Percentiles rank a stretch among this genome's conserved stretches.
These are phyloP conservation scores for Moesziomyces sp. DNA, from an alignment of 1,284 basidiomycete genomes.

Conservation along the genomic window DNA sequence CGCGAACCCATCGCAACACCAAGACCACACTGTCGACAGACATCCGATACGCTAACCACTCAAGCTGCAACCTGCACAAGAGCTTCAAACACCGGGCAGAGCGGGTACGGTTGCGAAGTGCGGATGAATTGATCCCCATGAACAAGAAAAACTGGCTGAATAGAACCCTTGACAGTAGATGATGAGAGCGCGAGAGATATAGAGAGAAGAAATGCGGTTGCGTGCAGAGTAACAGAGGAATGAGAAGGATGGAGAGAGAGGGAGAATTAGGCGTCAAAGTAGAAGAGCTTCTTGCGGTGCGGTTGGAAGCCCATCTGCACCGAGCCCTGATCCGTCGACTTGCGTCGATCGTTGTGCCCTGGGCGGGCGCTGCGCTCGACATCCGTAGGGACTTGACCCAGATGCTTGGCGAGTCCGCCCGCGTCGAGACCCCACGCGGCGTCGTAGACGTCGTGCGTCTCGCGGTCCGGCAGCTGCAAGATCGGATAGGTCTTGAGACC, in stretches of 20 bases:
- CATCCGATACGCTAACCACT: too few relatives aligned
- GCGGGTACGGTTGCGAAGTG: background rate
- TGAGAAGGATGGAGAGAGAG: background rate
- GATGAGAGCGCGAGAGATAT: background rate
- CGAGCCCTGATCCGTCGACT: background rate
- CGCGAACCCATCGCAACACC: too few relatives aligned
- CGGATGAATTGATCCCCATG: background rate
- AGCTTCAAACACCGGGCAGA: background rate
- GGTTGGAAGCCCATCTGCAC: slow-evolving; percentile 33
- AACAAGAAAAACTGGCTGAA: background rate
- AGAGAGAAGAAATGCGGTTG: background rate
- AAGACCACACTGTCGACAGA: too few relatives aligned
- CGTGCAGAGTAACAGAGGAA: background rate
- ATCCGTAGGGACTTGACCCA: slow-evolving; percentile 6
- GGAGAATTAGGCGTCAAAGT: slow-evolving; percentile 49
- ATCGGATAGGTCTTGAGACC: slow-evolving; percentile 58
- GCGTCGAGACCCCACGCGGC: slow-evolving; percentile 45
- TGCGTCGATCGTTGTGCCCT: background rate
- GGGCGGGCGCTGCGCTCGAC: background rate
- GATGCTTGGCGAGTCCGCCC: slow-evolving; percentile 37
- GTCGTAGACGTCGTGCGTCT: slow-evolving; percentile 62
- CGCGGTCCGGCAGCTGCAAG: slow-evolving; percentile 50
- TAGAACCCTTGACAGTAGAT: slow-evolving; percentile 4
- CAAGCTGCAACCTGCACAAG: too few relatives aligned
- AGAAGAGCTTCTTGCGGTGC: slow-evolving; percentile 56